Evolutionary conservation across 169 alveolate species (phyloP), one percentile per base, ranked within the genome.

Genomic region (Eimeria acervulina): DNA sequence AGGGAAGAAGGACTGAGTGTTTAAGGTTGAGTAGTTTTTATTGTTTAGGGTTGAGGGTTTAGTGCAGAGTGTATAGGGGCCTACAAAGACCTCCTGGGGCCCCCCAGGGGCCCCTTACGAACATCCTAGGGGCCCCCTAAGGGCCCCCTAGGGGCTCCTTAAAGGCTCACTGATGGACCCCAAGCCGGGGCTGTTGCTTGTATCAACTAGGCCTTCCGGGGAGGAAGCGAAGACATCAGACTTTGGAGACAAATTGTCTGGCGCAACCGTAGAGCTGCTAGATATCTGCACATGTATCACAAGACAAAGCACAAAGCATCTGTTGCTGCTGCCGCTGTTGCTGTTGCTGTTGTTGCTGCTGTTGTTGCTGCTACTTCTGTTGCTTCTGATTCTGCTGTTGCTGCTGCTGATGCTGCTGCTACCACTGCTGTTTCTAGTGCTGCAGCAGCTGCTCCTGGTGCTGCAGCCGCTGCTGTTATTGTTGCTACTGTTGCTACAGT

Each of bases 291-390:
- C 23, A 72, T n/a, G n/a, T n/a, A 33, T 15, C 15, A 68, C 66
- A n/a, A 17, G 47, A 36, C 44, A 31, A 10, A 15, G 47, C 7
- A 51, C 7, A 51, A 51, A 17, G 59, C 59, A 51, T 17, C 21
- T 51, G 59, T 10, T 51, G 59, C 59, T 51, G 59, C 84, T 72
- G 21, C 40, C 10, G 84, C 84, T 72, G 84, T 1, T n/a, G 44
- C 40, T 72, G 84, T 44, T 72, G 84, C 84, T n/a, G 84, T 31
- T 68, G n/a, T n/a, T n/a, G n/a, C 21, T 51, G 15, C 21, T 51
- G 59, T 10, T 51, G 59, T 17, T 12, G 59, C 59, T 12, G 15
- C 6, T 10, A 1, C 59, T 12, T 10, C 59, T 12, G 2, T 17
- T 51, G 59, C 59, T 51, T 10, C 59, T 17, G 59, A 10, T 12